Evolutionary conservation across 148 eudicot genomes (phyloP), one percentile per base, ranked within the genome.

Genomic region (Pouteria glomerata): DNA sequence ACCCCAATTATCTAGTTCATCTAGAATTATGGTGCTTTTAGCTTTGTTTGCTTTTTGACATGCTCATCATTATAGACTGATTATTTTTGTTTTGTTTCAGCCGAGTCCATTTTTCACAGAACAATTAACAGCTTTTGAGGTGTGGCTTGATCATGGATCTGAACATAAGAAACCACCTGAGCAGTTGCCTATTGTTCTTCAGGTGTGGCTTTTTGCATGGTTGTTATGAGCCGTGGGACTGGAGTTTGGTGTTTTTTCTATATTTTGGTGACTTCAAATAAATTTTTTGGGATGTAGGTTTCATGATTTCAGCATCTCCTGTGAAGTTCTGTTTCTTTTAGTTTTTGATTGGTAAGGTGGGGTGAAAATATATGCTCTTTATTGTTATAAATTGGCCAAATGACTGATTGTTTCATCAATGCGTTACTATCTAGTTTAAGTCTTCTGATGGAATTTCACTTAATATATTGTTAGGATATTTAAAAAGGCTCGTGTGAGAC

Each of bases 121-220:
- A 76, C 98, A 93, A 74, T 79, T 93, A 73, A 88, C 90, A 31
- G 93, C 98, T 23, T 90, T 93, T 81, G 98, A 93, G 82, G 90
- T 93, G 64, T 93, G 98, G 98, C 98, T 93, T 73, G 98, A 88
- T 82, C 96, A 93, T 85, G 98, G 98, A 57, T 93, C 90, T 66
- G 85, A 90, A 75, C 78, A 79, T 63, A 93, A 90, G 74, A 93
- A 93, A 67, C 93, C 90, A 58, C 98, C 98, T 6, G 96, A 90
- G 74, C 98, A 90, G 84, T 81, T 93, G 81, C 96, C 91, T 64
- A 88, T 93, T 81, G 96, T 93, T 77, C 98, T 93, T 72, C 98
- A 90, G 96, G 98, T 90, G 68, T 51, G 72, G 41, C 51, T 26
- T 27, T 56, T 24, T 21, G 34, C 33, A 51, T 68, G 23, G 53